Evolutionary conservation across 1,284 basidiomycete genomes (phyloP).

Genomic region (Meripilus lineatus): DNA sequence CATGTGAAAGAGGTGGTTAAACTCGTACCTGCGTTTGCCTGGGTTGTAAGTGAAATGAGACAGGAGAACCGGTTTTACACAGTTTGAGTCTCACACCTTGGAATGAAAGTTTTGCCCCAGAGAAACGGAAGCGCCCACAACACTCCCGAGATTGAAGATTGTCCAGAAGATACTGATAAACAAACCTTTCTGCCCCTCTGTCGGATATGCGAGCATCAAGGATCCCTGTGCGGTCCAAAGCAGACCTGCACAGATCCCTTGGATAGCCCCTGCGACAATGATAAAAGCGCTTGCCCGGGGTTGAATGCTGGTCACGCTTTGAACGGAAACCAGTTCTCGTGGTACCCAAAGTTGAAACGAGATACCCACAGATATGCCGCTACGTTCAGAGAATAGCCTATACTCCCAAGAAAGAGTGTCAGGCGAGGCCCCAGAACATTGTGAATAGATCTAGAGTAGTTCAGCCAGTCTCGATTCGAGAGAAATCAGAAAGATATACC

Average conservation of each 20-base stretch:
- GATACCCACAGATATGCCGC: constrained; percentile 60
- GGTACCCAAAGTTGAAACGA: background rate
- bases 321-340: too few species aligned
- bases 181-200: constrained; percentile 70
- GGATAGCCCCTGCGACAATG: constrained; percentile 73
- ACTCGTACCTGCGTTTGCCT: constrained; percentile 29
- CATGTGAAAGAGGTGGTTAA: constrained; percentile 20
- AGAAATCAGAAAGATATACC: constrained; percentile 35
- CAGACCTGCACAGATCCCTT: constrained; percentile 82
- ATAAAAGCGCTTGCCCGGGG: constrained; percentile 56
- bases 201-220: constrained; percentile 81
- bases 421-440: constrained; percentile 70
- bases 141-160: constrained; percentile 63
- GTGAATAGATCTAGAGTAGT: constrained; percentile 56
- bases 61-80: background rate
- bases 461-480: background rate
- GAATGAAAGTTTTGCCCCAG: constrained; percentile 47
- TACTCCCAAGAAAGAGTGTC: constrained; percentile 70
- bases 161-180: constrained; percentile 75
- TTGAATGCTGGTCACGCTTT: constrained; percentile 68
- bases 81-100: constrained; percentile 22
- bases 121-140: constrained; percentile 57
- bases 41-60: background rate
- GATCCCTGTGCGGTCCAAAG: constrained; percentile 85
- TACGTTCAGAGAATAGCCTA: constrained; percentile 71